Conservation (phyloP, 305 asterid genomes). For the Plantago rigida region DNA sequence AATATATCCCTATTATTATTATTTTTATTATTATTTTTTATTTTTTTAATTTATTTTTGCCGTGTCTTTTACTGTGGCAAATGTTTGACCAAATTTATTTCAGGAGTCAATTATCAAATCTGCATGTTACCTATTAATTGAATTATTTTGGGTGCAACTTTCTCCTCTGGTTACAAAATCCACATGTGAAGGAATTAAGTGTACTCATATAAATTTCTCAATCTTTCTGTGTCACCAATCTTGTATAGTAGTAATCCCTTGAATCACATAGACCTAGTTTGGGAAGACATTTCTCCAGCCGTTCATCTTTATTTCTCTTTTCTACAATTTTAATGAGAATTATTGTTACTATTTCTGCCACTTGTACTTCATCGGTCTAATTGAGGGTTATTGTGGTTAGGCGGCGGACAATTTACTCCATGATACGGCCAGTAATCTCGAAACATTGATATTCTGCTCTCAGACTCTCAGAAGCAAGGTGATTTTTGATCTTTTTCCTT, state of each 20-base stretch:
- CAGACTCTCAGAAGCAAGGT: conserved; percentile 99
- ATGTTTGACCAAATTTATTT: not conserved
- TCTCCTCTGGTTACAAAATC: no score
- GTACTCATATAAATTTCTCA: no score
- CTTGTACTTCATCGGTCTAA: conserved; percentile 20
- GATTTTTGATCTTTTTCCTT: conserved; percentile 6
- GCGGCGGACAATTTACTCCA: conserved; percentile 98
- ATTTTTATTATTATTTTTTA: no score
- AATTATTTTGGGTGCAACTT: not conserved
- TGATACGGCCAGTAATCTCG: conserved; percentile 79
- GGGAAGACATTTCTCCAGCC: conserved; percentile 13
- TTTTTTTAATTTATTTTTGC: no score
- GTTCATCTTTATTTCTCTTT: conserved; percentile 7
- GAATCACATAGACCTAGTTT: conserved; percentile 5
- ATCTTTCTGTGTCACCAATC: conserved; percentile 14
- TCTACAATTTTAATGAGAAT: not conserved
- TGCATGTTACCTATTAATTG: not conserved
- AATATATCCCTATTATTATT: not conserved
- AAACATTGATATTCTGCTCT: conserved; percentile 89
- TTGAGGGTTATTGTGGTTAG: conserved; percentile 37
- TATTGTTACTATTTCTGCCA: not conserved
- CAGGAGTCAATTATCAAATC: not conserved
- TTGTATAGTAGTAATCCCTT: conserved; percentile 6
- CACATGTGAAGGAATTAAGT: no score
- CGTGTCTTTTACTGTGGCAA: not conserved